Conservation (phyloP, 305 asterid species). For the Fraxinus sp. region DNA sequence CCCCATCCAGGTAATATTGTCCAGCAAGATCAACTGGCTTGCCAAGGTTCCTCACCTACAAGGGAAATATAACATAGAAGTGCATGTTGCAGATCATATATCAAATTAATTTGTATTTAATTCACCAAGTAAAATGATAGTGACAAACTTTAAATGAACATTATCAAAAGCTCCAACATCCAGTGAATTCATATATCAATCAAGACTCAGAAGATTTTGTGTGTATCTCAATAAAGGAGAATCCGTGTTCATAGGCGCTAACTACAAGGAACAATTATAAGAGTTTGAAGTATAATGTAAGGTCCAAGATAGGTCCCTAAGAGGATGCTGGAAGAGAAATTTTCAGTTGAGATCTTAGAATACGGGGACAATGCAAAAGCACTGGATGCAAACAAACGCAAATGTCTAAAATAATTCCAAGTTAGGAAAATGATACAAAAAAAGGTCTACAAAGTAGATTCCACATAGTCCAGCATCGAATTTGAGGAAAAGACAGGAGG, state of each 20-base stretch:
- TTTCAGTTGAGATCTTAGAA: not conserved
- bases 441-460: not conserved
- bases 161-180: not conserved
- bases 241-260: not conserved
- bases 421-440: not conserved
- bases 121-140: conserved; percentile 9
- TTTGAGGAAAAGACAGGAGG: not conserved
- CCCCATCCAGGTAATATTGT: conserved; percentile 87
- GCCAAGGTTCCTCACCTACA: conserved; percentile 94
- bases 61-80: conserved; percentile 13
- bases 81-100: not conserved
- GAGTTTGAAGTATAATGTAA: not conserved
- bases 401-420: not conserved
- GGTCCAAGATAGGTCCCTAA: not conserved
- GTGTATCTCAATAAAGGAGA: not conserved
- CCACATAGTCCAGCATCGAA: not conserved
- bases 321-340: not conserved
- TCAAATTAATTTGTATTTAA: conserved; percentile 5
- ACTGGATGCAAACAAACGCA: not conserved
- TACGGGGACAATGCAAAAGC: not conserved
- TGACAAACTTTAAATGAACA: conserved; percentile 2
- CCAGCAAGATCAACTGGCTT: conserved; percentile 96
- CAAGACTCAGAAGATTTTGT: not conserved
- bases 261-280: not conserved
- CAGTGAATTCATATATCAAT: not conserved